Conservation (phyloP, 257 asterid genomes). For the Parsonsia alboflavescens region DNA sequence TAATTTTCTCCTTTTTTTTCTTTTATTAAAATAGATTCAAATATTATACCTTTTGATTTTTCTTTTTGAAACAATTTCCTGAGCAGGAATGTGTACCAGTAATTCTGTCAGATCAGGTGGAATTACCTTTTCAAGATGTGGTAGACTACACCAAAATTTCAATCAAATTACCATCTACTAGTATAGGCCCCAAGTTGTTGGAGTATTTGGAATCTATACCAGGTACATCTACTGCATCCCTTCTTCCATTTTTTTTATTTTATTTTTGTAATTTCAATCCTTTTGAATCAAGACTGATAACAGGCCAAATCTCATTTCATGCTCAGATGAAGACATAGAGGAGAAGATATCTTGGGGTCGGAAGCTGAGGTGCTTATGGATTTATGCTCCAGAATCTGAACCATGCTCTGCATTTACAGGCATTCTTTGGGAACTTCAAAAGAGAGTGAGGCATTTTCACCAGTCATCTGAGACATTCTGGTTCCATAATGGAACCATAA, state of each 20-base stretch:
- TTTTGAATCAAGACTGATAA: neutral
- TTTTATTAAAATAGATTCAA: neutral
- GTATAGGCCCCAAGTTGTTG: conserved; percentile 60
- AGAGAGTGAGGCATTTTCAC: conserved; percentile 84
- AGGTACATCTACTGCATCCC: conserved; percentile 37
- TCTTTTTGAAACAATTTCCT: conserved; percentile 15
- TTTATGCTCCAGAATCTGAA: conserved; percentile 64
- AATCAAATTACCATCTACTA: conserved; percentile 88
- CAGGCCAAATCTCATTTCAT: conserved; percentile 7
- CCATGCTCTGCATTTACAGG: conserved; percentile 80
- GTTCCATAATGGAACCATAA: conserved; percentile 76
- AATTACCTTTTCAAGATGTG: conserved; percentile 78
- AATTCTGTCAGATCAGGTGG: conserved; percentile 81
- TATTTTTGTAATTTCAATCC: too few relatives aligned
- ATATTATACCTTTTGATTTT: conserved; percentile 7
- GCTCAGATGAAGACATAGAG: conserved; percentile 62
- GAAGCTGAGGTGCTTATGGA: conserved; percentile 74
- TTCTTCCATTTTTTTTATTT: neutral
- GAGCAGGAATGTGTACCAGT: conserved; percentile 95
- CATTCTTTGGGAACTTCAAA: conserved; percentile 83
- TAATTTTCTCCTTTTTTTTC: neutral
- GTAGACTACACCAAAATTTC: conserved; percentile 73
- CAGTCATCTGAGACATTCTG: conserved; percentile 91
- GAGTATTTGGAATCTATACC: conserved; percentile 85
- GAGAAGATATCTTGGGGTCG: conserved; percentile 75